Conservation (phyloP, 1,284 basidiomycete genomes). For the Hemileia vastatrix region DNA sequence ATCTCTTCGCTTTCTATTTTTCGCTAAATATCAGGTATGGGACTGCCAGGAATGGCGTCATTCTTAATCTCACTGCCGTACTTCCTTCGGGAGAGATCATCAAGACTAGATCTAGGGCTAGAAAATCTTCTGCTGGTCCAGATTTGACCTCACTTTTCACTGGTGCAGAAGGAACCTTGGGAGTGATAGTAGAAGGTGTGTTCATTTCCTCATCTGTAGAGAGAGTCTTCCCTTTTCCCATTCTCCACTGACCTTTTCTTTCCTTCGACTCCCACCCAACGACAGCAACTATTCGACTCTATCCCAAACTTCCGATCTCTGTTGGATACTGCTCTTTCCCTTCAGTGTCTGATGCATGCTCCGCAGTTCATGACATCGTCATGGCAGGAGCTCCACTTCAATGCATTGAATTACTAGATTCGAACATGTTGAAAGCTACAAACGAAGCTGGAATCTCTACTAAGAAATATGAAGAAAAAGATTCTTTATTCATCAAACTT, state of each 20-base stretch:
- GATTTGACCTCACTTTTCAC: conserved; percentile 86
- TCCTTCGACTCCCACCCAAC: background rate
- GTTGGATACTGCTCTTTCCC: conserved; percentile 50
- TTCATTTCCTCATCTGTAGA: background rate
- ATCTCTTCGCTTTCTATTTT: background rate
- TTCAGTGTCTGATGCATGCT: conserved; percentile 52
- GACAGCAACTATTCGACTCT: conserved; percentile 63
- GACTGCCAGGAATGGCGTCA: conserved; percentile 55
- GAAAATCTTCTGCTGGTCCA: conserved; percentile 81
- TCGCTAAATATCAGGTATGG: conserved; percentile 9
- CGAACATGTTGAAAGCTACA: conserved; percentile 23
- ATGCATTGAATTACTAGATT: conserved; percentile 38
- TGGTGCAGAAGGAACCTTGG: conserved; percentile 86
- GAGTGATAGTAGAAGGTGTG: conserved; percentile 77
- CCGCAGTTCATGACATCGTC: conserved; percentile 61
- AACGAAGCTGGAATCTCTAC: conserved; percentile 47
- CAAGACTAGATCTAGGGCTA: conserved; percentile 71
- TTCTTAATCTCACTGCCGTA: conserved; percentile 48
- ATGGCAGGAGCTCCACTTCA: conserved; percentile 52
- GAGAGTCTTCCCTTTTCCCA: conserved; percentile 4
- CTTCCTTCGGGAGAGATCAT: conserved; percentile 84
- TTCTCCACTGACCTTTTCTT: background rate
- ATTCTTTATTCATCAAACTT: conserved; percentile 37
- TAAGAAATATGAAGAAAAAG: conserved; percentile 58
- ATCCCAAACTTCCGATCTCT: conserved; percentile 66